Conservation (phyloP, 2,329 filamentous ascomycete species). For the Aschersonia sp. region DNA sequence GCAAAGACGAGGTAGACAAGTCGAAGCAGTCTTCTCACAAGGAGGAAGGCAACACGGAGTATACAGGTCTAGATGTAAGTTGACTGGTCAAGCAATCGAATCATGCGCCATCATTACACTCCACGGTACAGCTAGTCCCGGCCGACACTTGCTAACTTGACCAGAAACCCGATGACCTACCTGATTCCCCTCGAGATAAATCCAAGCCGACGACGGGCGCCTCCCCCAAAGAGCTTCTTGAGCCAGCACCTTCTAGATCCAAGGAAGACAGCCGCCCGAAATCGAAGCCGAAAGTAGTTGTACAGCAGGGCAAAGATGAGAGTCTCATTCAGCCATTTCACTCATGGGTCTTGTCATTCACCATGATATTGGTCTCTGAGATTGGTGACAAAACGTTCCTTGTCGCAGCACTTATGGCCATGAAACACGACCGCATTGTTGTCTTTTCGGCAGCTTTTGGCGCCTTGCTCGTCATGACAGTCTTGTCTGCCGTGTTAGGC, state of each 20-base stretch:
- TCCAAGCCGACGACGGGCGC: conserved; percentile 50
- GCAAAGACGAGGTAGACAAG: conserved; percentile 25
- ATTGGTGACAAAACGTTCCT: conserved; percentile 98
- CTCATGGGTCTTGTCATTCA: conserved; percentile 81
- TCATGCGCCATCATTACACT: neutral
- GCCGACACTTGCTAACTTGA: conserved; percentile 1
- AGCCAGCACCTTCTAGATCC: conserved; percentile 1
- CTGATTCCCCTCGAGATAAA: conserved; percentile 61
- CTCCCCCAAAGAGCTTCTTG: conserved; percentile 16
- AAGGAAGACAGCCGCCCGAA: neutral
- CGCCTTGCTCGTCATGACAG: conserved; percentile 84
- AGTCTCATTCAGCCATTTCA: conserved; percentile 68
- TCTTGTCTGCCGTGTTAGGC: conserved; percentile 81
- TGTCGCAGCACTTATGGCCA: conserved; percentile 94
- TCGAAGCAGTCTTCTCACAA: conserved; percentile 29
- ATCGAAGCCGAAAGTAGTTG: conserved; percentile 12
- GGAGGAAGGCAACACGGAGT: conserved; percentile 17
- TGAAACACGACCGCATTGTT: conserved; percentile 87
- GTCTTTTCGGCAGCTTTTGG: conserved; percentile 93
- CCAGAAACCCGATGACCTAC: conserved; percentile 70
- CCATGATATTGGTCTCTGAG: conserved; percentile 96
- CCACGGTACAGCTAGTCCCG: neutral
- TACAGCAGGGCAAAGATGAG: conserved; percentile 25
- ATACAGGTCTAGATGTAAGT: conserved; percentile 21
- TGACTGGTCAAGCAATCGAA: neutral